These are phyloP conservation scores for Metarhizium album DNA, from an alignment of 2,329 filamentous ascomycete species.

Conservation along the genomic window DNA sequence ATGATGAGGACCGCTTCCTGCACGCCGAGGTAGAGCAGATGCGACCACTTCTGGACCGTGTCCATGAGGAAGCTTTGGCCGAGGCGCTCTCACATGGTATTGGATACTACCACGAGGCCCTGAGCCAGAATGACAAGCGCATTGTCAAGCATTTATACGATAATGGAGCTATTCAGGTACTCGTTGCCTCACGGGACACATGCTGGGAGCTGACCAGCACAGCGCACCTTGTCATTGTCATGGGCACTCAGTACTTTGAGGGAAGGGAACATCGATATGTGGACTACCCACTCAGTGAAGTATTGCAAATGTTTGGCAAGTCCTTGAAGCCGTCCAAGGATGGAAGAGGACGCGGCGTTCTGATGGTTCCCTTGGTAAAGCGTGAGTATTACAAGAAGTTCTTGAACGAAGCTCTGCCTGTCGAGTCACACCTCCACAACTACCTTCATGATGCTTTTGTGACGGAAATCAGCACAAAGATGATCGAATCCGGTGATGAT, in stretches of 20 bases:
- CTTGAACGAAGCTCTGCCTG: constrained; percentile 85
- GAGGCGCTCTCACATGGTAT: constrained; percentile 89
- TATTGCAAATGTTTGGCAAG: constrained; percentile 97
- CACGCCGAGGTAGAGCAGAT: constrained; percentile 77
- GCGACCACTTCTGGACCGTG: constrained; percentile 64
- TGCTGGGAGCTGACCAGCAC: constrained; percentile 90
- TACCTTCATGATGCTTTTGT: constrained; percentile 95
- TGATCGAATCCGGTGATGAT: constrained; percentile 89
- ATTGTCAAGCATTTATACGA: constrained; percentile 90
- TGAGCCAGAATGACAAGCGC: constrained; percentile 78
- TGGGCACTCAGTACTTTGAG: constrained; percentile 97
- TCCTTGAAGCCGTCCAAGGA: constrained; percentile 70
- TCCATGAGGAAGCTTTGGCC: constrained; percentile 78
- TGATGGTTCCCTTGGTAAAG: constrained; percentile 92
- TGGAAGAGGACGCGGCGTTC: constrained; percentile 75
- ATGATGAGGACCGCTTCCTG: constrained; percentile 88
- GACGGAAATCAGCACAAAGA: constrained; percentile 91
- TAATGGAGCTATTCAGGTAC: constrained; percentile 79
- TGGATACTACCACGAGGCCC: constrained; percentile 92
- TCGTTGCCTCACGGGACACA: constrained; percentile 68
- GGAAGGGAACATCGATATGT: constrained; percentile 94
- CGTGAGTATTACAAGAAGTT: constrained; percentile 99
- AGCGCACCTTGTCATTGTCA: constrained; percentile 86
- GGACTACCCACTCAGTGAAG: constrained; percentile 87
- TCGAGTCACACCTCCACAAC: constrained; percentile 86